A percentile compares a stretch with the other conserved stretches of the same genome.
These are phyloP conservation scores for Dactylis glomerata DNA, from an alignment of 176 grass and related monocot species.

Conservation along the genomic window DNA sequence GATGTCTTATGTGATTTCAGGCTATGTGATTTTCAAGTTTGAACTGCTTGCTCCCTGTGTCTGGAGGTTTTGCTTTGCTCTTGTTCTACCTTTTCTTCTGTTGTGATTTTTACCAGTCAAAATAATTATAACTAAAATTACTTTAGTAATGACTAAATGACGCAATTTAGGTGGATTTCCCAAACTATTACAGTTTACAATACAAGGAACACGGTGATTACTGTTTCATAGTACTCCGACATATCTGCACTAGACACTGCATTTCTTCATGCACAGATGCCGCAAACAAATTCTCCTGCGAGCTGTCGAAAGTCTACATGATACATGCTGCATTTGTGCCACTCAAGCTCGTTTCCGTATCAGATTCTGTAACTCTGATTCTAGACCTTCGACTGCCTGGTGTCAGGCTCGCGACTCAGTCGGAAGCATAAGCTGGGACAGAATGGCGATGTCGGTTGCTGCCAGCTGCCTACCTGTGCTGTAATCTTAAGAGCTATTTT, in stretches of 20 bases:
- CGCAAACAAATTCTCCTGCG: no score
- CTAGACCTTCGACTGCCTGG: neutral
- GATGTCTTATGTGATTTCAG: conserved; percentile 33
- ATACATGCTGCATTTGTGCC: no score
- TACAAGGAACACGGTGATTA: no score
- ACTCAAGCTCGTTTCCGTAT: no score
- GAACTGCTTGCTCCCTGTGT: neutral
- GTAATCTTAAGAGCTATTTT: neutral
- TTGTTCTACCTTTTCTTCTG: neutral
- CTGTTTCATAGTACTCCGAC: no score
- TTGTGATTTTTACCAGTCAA: neutral
- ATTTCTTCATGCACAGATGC: no score
- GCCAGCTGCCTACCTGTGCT: neutral
- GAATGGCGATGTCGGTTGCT: neutral
- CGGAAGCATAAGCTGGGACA: neutral
- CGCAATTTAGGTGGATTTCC: no score
- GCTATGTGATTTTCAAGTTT: neutral
- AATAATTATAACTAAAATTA: neutral
- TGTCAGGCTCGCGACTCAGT: neutral
- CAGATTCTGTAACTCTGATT: neutral
- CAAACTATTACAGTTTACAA: no score
- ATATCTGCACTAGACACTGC: no score
- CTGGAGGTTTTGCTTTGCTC: neutral
- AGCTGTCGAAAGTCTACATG: no score
- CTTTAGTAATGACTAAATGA: no score